Percentiles rank a stretch among this genome's conserved stretches.
Evolutionary conservation across 2,329 filamentous ascomycete genomes (phyloP).

Genomic region (Coniochaeta prunicola): DNA sequence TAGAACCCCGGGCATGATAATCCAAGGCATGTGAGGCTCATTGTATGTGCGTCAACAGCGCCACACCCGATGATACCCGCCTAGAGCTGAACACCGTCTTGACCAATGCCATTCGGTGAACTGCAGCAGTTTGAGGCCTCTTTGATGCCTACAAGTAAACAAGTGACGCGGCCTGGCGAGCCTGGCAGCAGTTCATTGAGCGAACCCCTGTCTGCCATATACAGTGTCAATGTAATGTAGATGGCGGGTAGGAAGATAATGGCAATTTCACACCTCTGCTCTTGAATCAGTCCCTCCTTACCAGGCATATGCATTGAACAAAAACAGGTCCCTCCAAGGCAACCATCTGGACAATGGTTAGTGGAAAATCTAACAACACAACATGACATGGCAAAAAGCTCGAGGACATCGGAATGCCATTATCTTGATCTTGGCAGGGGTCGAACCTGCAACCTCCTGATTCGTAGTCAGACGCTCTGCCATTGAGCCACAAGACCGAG

Average conservation of each 20-base stretch:
- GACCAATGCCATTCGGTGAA: not conserved
- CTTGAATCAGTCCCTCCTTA: too few species aligned
- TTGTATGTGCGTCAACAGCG: not conserved
- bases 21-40: not conserved
- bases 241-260: too few species aligned
- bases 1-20: not conserved
- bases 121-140: not conserved
- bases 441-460: slow-evolving; percentile 14
- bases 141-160: not conserved
- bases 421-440: slow-evolving; percentile 6
- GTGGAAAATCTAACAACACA: too few species aligned
- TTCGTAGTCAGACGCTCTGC: slow-evolving; percentile 37
- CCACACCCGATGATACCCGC: not conserved
- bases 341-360: too few species aligned
- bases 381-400: not conserved
- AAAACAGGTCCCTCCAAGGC: too few species aligned
- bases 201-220: too few species aligned
- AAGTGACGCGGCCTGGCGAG: not conserved
- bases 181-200: not conserved
- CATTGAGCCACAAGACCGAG: slow-evolving; percentile 24
- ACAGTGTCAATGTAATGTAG: too few species aligned
- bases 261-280: too few species aligned
- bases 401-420: not conserved
- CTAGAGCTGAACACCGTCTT: not conserved
- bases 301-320: too few species aligned